Evolutionary conservation across 2,329 filamentous ascomycete genomes (phyloP), one percentile per base, ranked within the genome.

Genomic region (Fusarium udum): DNA sequence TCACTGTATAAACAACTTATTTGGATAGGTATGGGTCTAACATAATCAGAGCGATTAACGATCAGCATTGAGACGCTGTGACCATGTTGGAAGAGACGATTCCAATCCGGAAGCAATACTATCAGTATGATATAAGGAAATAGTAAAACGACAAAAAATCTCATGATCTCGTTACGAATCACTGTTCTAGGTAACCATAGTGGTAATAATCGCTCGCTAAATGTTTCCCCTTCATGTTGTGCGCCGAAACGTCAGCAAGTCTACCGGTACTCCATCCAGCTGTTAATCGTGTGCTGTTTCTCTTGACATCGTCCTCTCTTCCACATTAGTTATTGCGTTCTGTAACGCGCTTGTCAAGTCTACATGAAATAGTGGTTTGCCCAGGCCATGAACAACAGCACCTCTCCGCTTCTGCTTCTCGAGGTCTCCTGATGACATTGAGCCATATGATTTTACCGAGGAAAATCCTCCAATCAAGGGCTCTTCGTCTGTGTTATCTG

Each of bases 341-440:
- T 98, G 93, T 75, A 98, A 83, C 12, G 96, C 96, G 78, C 92
- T 95, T 8, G 94, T 96, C 58, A 98, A 84, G 81, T 98, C 96
- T 60, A 97, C 90, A 80, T 99, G 96, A 88, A 99, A 98, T 75
- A 98, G 88, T 9, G 96, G 95, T 75, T 93, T 86, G 82, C 97
- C 96, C 71, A 97, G 84, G n/a, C 95, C 93, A 74, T 95, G 92
- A 22, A 98, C 91, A 9, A 93, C 88, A 4, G 92, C 91, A 34
- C 80, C 87, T 75, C 85, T 87, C 78, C 87, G 86, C 62, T 82
- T 84, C 39, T 78, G 69, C 60, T 78, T 84, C 70, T 85, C 85
- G 16, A 73, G 45, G 31, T 75, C 75, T 36, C 64, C 71, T 7
- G 71, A 63, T 7, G 77, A 73, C 60, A 77, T 75, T 24, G 72